Evolutionary conservation across 192 early-diverging fungal species (phyloP), one percentile per base, ranked within the genome.

Genomic region (Dispira parvispora): DNA sequence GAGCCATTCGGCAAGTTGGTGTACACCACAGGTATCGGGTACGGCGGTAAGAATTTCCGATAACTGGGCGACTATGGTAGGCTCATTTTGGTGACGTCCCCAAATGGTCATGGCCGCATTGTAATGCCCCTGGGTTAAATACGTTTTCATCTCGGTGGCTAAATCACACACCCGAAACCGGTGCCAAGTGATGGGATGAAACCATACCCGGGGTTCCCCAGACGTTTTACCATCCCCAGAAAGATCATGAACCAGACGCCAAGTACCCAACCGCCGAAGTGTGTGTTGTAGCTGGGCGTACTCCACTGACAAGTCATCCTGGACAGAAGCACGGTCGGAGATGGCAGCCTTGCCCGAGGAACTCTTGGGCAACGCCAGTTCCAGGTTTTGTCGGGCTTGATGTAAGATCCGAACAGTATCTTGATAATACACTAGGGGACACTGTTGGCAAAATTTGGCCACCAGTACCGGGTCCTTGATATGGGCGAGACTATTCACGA

Each of bases 1-100:
- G 43, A 86, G 60, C 82, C 82, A 86, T 0, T 58, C 52, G 0
- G 68, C 64, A 28, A 77, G 45, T 16, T 66, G 60, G 28, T 65
- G 46, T 14, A 71, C 67, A 5, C 81, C 74, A 21, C 81, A 69
- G 25, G 71, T 70, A 26, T 73, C 63, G 11, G 84, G 60, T 20
- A 82, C 72, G 14, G 73, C 71, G 18, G 68, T 45, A 9, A 86
- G 52, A 42, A 72, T 69, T 14, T 49, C 46, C 5, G 69, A 54
- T 42, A 85, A 50, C 8, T 67, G 65, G 28, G 61, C 62, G 25
- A 73, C 75, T 43, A 46, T 25, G 38, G 16, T 57, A 28, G 45
- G 23, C 11, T 45, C 57, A 43, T 46, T 32, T 45, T 45, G 67
- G 53, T 85, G 84, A 8, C 84, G 63, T 27, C 77, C 64, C 84